These are phyloP conservation scores for Bacterosira constricta DNA, from an alignment of 108 stramenopile species.

Conservation along the genomic window DNA sequence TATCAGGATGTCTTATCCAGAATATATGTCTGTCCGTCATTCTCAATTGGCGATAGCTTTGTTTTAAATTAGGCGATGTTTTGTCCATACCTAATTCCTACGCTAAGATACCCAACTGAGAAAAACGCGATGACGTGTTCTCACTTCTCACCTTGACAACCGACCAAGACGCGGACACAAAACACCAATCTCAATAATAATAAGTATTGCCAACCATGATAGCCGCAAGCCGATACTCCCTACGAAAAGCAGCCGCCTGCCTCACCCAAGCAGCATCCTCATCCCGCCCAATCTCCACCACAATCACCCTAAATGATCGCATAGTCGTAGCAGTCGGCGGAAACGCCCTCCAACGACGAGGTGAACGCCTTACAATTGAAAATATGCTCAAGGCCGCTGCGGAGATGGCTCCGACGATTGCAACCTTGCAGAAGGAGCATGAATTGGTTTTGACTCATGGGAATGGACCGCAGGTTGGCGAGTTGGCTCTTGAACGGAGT, in stretches of 20 bases:
- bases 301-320: slow-evolving; percentile 33
- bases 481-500: slow-evolving; percentile 77
- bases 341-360: slow-evolving; percentile 85
- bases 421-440: slow-evolving; percentile 56
- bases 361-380: slow-evolving; percentile 84
- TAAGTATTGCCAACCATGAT: no score
- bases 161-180: no score
- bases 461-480: slow-evolving; percentile 86
- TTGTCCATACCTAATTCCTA: no score
- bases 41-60: no score
- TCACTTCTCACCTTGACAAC: no score
- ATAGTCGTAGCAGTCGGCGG: slow-evolving; percentile 84
- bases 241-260: neutral
- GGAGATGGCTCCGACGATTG: slow-evolving; percentile 79
- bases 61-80: no score
- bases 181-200: no score
- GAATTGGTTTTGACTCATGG: slow-evolving; percentile 79
- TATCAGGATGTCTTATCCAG: no score
- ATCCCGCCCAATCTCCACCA: slow-evolving; percentile 35
- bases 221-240: slow-evolving; percentile 12
- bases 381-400: slow-evolving; percentile 88
- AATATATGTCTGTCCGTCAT: no score
- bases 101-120: no score
- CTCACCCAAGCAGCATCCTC: neutral
- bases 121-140: no score